Conservation (phyloP, 140 eudicot species). For the Oenanthe javanica region DNA sequence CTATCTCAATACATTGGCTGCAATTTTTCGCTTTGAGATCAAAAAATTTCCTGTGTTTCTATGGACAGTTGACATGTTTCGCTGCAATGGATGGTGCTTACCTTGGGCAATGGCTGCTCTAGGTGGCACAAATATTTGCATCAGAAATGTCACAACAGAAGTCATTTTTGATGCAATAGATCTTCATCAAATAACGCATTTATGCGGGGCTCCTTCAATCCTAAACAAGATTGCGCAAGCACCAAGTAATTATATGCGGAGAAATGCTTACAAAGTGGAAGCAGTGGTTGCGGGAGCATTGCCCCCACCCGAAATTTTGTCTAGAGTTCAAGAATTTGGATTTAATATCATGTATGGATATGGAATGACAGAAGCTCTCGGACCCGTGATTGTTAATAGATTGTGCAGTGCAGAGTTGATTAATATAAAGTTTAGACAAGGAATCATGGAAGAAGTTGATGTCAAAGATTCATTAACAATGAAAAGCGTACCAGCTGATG, state of each 20-base stretch:
- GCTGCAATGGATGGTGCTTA: slow-evolving; percentile 79
- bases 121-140: slow-evolving; percentile 62
- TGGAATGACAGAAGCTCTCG: slow-evolving; percentile 71
- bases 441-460: slow-evolving; percentile 51
- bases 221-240: slow-evolving; percentile 37
- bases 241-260: neutral
- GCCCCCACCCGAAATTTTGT: slow-evolving; percentile 27
- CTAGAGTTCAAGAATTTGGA: slow-evolving; percentile 31
- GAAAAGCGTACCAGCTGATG: slow-evolving; percentile 55
- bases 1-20: slow-evolving; percentile 44
- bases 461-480: slow-evolving; percentile 43
- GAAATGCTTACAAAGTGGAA: slow-evolving; percentile 25
- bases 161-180: slow-evolving; percentile 34
- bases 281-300: slow-evolving; percentile 47
- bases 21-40: slow-evolving; percentile 36
- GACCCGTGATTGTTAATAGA: slow-evolving; percentile 29
- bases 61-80: slow-evolving; percentile 76
- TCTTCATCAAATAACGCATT: slow-evolving; percentile 49
- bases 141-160: slow-evolving; percentile 26
- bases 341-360: slow-evolving; percentile 39
- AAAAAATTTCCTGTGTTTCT: slow-evolving; percentile 39
- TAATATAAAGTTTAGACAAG: slow-evolving; percentile 24
- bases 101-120: slow-evolving; percentile 65
- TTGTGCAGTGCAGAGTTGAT: neutral
- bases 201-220: slow-evolving; percentile 52